Percentiles rank a stretch among this genome's conserved stretches.
phyloP scores from a whole-genome alignment of 2,329 filamentous ascomycete species.

The Chalara sp. region DNA sequence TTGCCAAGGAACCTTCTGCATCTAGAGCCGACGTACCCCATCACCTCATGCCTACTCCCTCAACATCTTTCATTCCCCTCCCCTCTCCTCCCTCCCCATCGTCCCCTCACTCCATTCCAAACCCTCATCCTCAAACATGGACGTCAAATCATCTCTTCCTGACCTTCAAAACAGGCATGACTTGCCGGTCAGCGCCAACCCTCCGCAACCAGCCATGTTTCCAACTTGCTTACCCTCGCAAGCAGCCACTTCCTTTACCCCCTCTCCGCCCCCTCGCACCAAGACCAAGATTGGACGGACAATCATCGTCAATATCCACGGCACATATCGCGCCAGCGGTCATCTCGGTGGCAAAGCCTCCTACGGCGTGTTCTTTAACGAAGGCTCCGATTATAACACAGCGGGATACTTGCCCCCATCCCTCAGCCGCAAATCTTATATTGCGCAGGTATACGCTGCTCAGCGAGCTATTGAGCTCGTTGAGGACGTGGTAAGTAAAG shows the following conservation, averaged over 20 bases:
- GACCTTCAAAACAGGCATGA: too few species aligned
- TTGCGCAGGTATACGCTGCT: background rate
- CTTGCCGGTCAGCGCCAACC: too few species aligned
- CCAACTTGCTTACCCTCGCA: too few species aligned
- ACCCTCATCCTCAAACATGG: background rate
- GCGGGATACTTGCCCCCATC: background rate
- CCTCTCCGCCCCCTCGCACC: too few species aligned
- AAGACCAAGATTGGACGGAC: background rate
- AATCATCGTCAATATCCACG: background rate
- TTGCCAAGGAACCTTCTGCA: too few species aligned
- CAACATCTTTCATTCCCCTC: too few species aligned
- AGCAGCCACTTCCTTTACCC: too few species aligned
- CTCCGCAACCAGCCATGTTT: too few species aligned
- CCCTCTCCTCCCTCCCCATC: too few species aligned
- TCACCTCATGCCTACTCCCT: too few species aligned
- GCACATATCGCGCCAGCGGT: background rate
- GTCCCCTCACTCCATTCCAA: too few species aligned
- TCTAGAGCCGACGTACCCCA: too few species aligned
- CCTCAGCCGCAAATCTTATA: background rate
- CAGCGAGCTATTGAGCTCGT: background rate
- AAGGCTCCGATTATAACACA: background rate
- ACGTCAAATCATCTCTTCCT: background rate
- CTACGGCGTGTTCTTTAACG: background rate
- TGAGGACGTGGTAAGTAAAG: background rate
- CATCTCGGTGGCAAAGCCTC: background rate